phyloP scores from a whole-genome alignment of 208 protist genomes.

The Angomonas ambiguus region DNA sequence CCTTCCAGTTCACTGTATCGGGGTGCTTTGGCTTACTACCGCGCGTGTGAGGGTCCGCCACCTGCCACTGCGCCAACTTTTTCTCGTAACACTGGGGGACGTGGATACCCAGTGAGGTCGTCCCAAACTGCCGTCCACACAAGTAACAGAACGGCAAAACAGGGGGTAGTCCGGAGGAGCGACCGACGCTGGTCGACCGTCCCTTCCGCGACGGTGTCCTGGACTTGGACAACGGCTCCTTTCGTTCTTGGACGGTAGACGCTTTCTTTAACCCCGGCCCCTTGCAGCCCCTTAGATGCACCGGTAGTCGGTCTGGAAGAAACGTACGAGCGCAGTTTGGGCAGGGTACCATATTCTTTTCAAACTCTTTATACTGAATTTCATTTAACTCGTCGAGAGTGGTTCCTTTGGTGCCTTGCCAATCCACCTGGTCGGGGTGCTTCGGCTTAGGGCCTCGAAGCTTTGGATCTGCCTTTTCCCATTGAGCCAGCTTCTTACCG shows the following conservation, averaged over 20 bases:
- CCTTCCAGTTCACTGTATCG: slow-evolving; percentile 63
- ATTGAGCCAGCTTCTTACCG: slow-evolving; percentile 52
- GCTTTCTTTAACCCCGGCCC: slow-evolving; percentile 11
- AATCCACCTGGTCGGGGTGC: slow-evolving; percentile 53
- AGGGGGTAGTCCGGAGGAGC: slow-evolving; percentile 25
- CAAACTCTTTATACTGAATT: slow-evolving; percentile 76
- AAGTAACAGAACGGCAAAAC: slow-evolving; percentile 78
- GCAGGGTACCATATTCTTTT: slow-evolving; percentile 76
- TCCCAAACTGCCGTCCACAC: slow-evolving; percentile 88
- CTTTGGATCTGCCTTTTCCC: slow-evolving; percentile 36
- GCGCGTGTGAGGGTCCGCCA: slow-evolving; percentile 42
- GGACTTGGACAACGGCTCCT: slow-evolving; percentile 10
- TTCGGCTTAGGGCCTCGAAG: slow-evolving; percentile 41
- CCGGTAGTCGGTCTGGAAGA: slow-evolving; percentile 81
- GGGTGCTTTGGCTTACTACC: slow-evolving; percentile 73
- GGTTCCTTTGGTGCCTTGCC: slow-evolving; percentile 35
- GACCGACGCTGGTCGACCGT: slow-evolving; percentile 10
- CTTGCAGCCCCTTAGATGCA: slow-evolving; percentile 87
- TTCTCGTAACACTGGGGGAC: slow-evolving; percentile 88
- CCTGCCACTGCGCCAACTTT: slow-evolving; percentile 79
- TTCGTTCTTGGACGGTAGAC: slow-evolving; percentile 4
- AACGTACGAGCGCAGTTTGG: slow-evolving; percentile 86
- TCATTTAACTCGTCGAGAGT: slow-evolving; percentile 54
- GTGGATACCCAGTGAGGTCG: slow-evolving; percentile 86
- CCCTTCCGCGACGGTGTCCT: slow-evolving; percentile 1